Evolutionary conservation across 345 rosid species (phyloP), one percentile per base, ranked within the genome.

Genomic region (Eucalyptus regnans): DNA sequence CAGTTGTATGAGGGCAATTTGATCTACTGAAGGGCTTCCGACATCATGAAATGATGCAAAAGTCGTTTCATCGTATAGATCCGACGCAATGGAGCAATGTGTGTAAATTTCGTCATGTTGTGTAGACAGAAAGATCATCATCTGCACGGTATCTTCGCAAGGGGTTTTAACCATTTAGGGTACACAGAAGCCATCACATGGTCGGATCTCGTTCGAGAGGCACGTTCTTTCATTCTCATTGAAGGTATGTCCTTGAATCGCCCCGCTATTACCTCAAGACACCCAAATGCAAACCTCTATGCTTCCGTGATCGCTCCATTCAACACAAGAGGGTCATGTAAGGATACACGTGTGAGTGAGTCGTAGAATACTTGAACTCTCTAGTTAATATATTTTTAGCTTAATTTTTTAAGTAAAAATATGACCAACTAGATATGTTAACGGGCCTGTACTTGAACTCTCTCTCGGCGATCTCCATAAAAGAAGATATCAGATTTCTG

Each of bases 401-500:
- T 18, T 52, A 52, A 52, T 2, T 3, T 52, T 52, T 7, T 7
- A 52, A 52, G 0, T 52, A 22, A 52, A 52, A 52, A 52, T 18
- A 0, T 0, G 4, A 52, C 9, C 4, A 52, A 1, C 4, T 52
- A 52, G 4, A 52, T 52, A 52, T 52, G 23, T 52, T 52, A 52
- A 18, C 9, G 0, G 52, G 9, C 2, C 9, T 18, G 2, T 52
- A 18, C 10, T 52, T 52, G 10, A 52, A 52, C 23, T 18, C 58
- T 52, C 23, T 52, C 23, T 18, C 0, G 23, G 0, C 0, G 2
- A 52, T 52, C 10, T 52, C 23, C 2, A 52, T 22, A 52, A 18
- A 52, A 18, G 4, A 17, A 52, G 56, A 52, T 52, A 52, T 52
- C 4, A 52, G 0, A 52, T 18, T 52, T 52, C 2, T 18, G 10